Evolutionary conservation across 2,329 filamentous ascomycete species (phyloP).

Genomic region (Cordyceps cicadae): DNA sequence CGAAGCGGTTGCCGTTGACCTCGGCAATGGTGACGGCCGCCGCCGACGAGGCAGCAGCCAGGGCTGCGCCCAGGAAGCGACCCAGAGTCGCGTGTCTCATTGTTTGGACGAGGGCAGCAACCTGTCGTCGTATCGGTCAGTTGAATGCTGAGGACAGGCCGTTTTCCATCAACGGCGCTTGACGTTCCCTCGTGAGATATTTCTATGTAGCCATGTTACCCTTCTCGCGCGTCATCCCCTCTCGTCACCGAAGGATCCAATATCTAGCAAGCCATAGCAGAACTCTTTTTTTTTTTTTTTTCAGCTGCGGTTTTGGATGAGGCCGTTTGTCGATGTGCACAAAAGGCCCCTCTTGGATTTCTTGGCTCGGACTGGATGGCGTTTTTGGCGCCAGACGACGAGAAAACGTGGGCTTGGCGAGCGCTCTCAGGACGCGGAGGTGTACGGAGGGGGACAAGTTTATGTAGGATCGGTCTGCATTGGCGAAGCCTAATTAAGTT

Average conservation of each 20-base stretch:
- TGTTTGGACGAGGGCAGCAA: conserved; percentile 9
- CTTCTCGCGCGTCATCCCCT: not conserved
- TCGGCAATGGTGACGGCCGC: conserved; percentile 44
- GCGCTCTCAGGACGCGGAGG: not conserved
- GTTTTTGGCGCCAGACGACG: not conserved
- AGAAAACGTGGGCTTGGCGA: conserved; percentile 8
- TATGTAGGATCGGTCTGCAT: too few species aligned
- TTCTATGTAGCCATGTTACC: not conserved
- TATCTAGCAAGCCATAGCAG: not conserved
- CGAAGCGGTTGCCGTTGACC: conserved; percentile 58
- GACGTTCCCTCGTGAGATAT: not conserved
- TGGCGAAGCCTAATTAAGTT: not conserved
- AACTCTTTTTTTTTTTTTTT: not conserved
- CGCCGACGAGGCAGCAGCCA: conserved; percentile 21
- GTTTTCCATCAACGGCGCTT: not conserved
- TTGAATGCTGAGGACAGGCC: not conserved
- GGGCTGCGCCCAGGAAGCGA: conserved; percentile 19
- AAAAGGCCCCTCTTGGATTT: not conserved
- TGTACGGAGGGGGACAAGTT: too few species aligned
- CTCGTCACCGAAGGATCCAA: conserved; percentile 4
- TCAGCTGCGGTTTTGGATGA: not conserved
- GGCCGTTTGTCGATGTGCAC: not conserved
- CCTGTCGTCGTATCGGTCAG: not conserved
- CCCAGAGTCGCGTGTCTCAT: conserved; percentile 21
- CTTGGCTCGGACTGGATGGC: not conserved